phyloP scores from a whole-genome alignment of 805 yeast genomes.

The Starmerella sp. region DNA sequence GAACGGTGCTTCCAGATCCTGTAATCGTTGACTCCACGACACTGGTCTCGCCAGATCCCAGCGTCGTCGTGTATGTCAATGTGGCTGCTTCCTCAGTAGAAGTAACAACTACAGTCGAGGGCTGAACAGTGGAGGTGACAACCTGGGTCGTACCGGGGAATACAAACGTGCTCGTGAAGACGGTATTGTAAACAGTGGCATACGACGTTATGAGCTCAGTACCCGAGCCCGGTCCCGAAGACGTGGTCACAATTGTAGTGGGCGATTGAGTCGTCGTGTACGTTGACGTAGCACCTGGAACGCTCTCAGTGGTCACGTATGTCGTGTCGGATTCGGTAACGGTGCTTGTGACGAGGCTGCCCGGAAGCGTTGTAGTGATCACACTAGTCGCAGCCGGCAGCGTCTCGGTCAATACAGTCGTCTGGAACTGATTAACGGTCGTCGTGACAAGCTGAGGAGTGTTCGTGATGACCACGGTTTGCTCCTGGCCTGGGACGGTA shows the following conservation, averaged over 20 bases:
- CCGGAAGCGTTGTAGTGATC: constrained; percentile 9
- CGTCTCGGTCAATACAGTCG: constrained; percentile 1
- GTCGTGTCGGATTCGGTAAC: constrained; percentile 2
- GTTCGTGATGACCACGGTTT: constrained; percentile 14
- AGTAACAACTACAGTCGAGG: constrained; percentile 8
- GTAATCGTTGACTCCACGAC: constrained; percentile 4
- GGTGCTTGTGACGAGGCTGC: not conserved
- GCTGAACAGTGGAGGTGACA: constrained; percentile 3
- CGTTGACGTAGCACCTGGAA: constrained; percentile 3
- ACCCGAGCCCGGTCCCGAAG: not conserved
- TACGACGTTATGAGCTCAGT: constrained; percentile 4
- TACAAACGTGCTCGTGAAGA: constrained; percentile 4
- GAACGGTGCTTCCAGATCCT: constrained; percentile 8
- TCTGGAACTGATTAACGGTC: not conserved
- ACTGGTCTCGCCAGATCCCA: constrained; percentile 10
- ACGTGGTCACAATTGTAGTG: not conserved
- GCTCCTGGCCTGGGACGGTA: constrained; percentile 7
- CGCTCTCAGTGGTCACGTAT: not conserved
- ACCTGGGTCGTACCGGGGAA: constrained; percentile 3
- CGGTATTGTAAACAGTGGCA: constrained; percentile 6
- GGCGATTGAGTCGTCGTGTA: constrained; percentile 4
- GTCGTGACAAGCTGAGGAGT: constrained; percentile 11
- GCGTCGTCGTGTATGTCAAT: constrained; percentile 8
- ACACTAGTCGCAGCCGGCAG: constrained; percentile 7
- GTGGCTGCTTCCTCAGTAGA: constrained; percentile 8